Evolutionary conservation across 352 stramenopile genomes (phyloP).

Genomic region (Hyaloperonospora arabidopsidis): DNA sequence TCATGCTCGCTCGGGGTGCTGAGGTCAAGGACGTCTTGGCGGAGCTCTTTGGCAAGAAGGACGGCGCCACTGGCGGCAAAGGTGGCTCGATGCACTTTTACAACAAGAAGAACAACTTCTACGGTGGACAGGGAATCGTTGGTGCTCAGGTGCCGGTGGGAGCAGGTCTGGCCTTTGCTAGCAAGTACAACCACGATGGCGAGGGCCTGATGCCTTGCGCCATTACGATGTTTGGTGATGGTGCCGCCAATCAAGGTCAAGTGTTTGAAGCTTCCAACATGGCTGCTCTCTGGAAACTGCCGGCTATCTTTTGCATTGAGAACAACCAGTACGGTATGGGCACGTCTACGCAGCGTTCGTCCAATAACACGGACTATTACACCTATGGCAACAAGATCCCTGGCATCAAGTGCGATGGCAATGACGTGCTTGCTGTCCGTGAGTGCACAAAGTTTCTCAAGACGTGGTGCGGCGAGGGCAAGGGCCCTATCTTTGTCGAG

Average conservation of each 20-base stretch:
- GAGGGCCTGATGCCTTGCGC: slow-evolving; percentile 86
- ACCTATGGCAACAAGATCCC: slow-evolving; percentile 99
- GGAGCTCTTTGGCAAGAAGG: slow-evolving; percentile 93
- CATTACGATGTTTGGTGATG: slow-evolving; percentile 98
- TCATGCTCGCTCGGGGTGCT: slow-evolving; percentile 91
- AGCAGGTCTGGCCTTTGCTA: slow-evolving; percentile 95
- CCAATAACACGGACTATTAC: slow-evolving; percentile 98
- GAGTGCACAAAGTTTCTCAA: slow-evolving; percentile 97
- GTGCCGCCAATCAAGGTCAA: slow-evolving; percentile 99
- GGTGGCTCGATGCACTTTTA: slow-evolving; percentile 99
- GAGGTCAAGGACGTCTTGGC: slow-evolving; percentile 89
- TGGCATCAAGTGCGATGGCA: slow-evolving; percentile 98
- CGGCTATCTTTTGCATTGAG: slow-evolving; percentile 99
- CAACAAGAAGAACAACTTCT: slow-evolving; percentile 98
- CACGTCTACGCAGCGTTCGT: slow-evolving; percentile 95
- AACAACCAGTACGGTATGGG: slow-evolving; percentile 99
- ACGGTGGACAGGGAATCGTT: slow-evolving; percentile 97
- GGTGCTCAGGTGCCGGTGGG: slow-evolving; percentile 98
- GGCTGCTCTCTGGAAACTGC: slow-evolving; percentile 96
- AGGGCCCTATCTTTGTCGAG: slow-evolving; percentile 99
- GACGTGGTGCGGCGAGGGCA: slow-evolving; percentile 92
- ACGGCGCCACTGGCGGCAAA: slow-evolving; percentile 91
- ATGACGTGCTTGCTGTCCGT: slow-evolving; percentile 96
- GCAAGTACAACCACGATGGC: slow-evolving; percentile 96
- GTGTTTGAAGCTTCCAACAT: slow-evolving; percentile 97